Evolutionary conservation across 768 basidiomycete species (phyloP), one percentile per base, ranked within the genome.

Genomic region (Xerocomus spinulosus): DNA sequence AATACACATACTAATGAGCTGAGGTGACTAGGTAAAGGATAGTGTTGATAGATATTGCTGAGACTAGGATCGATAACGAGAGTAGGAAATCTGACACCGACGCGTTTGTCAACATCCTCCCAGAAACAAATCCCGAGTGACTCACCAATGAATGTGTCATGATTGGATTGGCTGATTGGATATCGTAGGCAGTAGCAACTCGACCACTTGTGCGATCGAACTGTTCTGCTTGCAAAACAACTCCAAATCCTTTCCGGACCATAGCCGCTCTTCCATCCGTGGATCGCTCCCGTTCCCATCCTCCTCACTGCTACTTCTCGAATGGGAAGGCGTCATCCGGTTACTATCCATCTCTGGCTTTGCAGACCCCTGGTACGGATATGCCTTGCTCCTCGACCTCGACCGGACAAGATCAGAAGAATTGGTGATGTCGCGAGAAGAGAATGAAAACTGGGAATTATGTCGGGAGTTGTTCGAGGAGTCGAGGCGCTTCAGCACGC

Each of bases 191-290:
- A 81, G 78, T 38, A 88, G 64, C 52, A 77, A 75, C 42, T 82
- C 78, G 38, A 95, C 74, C 46, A 93, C 80, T 28, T 81, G 70
- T 3, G 88, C 79, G 30, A 97, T 81, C 13, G 87, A 76, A 61
- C 92, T 92, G 58, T 96, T 98, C 66, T 96, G 93, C 55, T 83
- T 81, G 62, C 92, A 94, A 26, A 88, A 79, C 58, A 85, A 67
- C 60, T 89, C 83, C 51, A 98, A 68, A 58, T 95, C 93, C 48
- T 82, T 81, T n/a, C 87, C 82, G 28, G 82, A 87, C 83, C 85
- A 88, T 46, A 82, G 53, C 32, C 75, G 75, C 29, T 77, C 77
- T 53, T 74, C 76, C 44, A 57, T 62, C 26, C 68, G 70, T 29
- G 52, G 48, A n/a, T 70, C 67, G 30, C 61, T 62, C 39, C 50